Conservation (phyloP, 2,329 filamentous ascomycete genomes). For the Monilinia polystroma region DNA sequence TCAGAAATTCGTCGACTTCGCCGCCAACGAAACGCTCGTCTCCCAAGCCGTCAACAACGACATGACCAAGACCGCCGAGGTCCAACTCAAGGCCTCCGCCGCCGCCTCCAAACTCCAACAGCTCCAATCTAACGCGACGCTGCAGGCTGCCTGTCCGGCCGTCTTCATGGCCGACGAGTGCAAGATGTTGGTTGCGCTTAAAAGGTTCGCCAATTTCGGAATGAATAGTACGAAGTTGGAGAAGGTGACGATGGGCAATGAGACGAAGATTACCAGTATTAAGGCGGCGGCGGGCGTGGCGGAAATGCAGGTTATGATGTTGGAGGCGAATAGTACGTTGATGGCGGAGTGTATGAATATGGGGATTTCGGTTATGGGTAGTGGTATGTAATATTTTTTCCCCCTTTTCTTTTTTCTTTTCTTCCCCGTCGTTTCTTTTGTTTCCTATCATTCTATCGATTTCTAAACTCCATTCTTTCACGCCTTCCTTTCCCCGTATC, state of each 20-base stretch:
- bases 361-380: neutral
- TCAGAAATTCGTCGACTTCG: slow-evolving; percentile 28
- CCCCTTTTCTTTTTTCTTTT: neutral
- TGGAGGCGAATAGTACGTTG: slow-evolving; percentile 43
- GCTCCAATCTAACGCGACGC: slow-evolving; percentile 27
- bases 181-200: slow-evolving; percentile 3
- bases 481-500: too few species aligned
- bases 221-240: slow-evolving; percentile 42
- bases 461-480: too few species aligned
- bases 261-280: slow-evolving; percentile 42
- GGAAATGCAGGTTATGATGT: slow-evolving; percentile 37
- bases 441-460: too few species aligned
- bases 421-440: too few species aligned
- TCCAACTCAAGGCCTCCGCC: slow-evolving; percentile 24
- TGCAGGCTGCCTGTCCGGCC: slow-evolving; percentile 27
- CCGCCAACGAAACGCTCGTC: slow-evolving; percentile 26
- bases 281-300: slow-evolving; percentile 42
- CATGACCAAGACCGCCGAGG: slow-evolving; percentile 25
- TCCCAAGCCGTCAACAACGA: slow-evolving; percentile 24
- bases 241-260: slow-evolving; percentile 41
- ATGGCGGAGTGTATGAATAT: slow-evolving; percentile 26
- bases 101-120: slow-evolving; percentile 23
- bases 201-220: slow-evolving; percentile 38
- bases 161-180: slow-evolving; percentile 20
- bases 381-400: neutral